Evolutionary conservation across 1,284 basidiomycete genomes (phyloP), one percentile per base, ranked within the genome.

Genomic region (Cutaneotrichosporon daszewskae): DNA sequence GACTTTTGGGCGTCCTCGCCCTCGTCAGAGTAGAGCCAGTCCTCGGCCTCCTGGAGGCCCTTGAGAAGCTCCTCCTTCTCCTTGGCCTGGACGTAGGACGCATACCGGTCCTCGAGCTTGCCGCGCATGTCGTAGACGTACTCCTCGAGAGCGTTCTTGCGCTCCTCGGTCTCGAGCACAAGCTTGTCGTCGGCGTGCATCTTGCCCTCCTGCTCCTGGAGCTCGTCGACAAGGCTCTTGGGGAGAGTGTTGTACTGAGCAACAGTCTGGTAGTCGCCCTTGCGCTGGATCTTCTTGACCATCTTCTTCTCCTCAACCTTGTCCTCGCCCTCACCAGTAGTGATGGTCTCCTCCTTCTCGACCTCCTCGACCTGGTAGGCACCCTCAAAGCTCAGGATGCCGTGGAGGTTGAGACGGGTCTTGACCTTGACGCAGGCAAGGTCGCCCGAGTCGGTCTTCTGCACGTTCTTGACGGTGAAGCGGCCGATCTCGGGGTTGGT

Each of bases 141-240:
- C 75, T 95, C 91, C 74, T 96, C 91, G 19, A 96, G 81, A 13
- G 90, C 89, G 69, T 96, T 95, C 77, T 94, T 96, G 69, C 87
- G 83, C 72, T 95, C 87, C 81, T 94, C 89, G 45, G 91, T 95
- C 71, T 95, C 91, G 73, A 81, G 79, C 40, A 96, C 91, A 51
- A 95, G 84, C 77, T 92, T 95, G 75, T 96, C 91, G 44, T 79
- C 75, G 28, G 85, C 79, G 68, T 84, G 78, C n/a, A 96, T 88
- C 72, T 85, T 75, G 32, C 81, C 82, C 75, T 95, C 91, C 53
- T 77, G 75, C 74, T 92, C 87, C 68, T 76, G 80, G 66, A 77
- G 75, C 47, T 73, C 66, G 66, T 91, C 71, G 41, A 92, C 62
- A 22, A 79, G 48, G 11, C 75, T 66, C 54, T 77, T 68, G 55